Percentiles rank a stretch among this genome's conserved stretches.
These are phyloP conservation scores for Mycena epipterygia DNA, from an alignment of 768 basidiomycete species.

Conservation along the genomic window DNA sequence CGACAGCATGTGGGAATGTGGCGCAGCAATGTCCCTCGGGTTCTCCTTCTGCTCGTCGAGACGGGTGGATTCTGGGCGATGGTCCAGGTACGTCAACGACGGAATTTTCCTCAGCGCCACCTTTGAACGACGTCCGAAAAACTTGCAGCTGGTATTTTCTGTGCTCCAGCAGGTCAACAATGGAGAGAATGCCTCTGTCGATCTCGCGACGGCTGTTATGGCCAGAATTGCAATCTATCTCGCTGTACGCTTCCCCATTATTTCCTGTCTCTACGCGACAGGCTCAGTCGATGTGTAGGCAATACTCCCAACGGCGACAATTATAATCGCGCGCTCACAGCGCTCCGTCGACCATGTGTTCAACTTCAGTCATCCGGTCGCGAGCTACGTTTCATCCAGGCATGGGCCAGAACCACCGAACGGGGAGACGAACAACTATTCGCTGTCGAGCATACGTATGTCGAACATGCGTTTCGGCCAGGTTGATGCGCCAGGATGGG, in stretches of 20 bases:
- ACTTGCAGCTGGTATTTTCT: neutral
- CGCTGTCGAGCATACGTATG: too few species aligned
- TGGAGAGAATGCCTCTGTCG: neutral
- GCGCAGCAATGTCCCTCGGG: constrained; percentile 11
- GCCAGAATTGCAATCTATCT: constrained; percentile 17
- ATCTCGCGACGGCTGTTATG: constrained; percentile 24
- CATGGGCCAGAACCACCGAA: too few species aligned
- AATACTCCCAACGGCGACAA: constrained; percentile 33
- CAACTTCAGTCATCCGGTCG: constrained; percentile 2
- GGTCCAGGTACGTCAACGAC: constrained; percentile 15
- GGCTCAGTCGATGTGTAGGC: constrained; percentile 23
- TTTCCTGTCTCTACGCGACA: neutral
- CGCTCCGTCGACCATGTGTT: constrained; percentile 5
- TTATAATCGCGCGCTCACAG: constrained; percentile 25
- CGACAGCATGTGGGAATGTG: neutral
- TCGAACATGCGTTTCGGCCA: too few species aligned
- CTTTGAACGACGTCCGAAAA: neutral
- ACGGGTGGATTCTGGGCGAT: constrained; percentile 28
- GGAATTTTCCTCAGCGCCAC: neutral
- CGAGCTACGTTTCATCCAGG: too few species aligned
- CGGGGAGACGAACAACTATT: too few species aligned
- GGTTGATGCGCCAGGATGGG: too few species aligned
- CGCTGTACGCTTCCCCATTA: constrained; percentile 11
- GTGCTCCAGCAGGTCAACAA: neutral
- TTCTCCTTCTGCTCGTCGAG: constrained; percentile 27